These are phyloP conservation scores for Clitopilus passeckerianus DNA, from an alignment of 768 basidiomycete genomes.

Conservation along the genomic window DNA sequence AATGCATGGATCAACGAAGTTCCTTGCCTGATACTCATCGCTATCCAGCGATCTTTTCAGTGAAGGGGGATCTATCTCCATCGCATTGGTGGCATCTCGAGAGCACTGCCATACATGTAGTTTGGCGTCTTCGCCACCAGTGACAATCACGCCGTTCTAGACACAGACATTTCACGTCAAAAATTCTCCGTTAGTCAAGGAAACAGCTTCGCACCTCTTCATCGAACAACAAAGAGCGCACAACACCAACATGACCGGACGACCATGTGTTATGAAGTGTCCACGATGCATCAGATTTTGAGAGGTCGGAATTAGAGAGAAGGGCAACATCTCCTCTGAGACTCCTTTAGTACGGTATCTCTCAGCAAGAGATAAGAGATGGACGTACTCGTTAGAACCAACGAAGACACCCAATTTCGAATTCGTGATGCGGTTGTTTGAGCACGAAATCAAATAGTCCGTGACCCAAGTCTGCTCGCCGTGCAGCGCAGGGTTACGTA, in stretches of 20 bases:
- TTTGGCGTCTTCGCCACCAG: constrained; percentile 48
- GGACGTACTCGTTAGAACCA: constrained; percentile 68
- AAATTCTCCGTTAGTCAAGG: background rate
- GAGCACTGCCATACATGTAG: constrained; percentile 35
- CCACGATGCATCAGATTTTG: constrained; percentile 38
- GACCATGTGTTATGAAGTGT: constrained; percentile 47
- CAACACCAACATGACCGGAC: constrained; percentile 49
- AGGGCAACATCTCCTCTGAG: constrained; percentile 56
- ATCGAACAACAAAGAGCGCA: constrained; percentile 54
- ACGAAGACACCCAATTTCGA: constrained; percentile 52
- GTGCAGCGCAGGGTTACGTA: constrained; percentile 61
- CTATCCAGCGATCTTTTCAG: constrained; percentile 12
- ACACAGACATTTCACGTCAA: background rate
- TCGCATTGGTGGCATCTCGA: constrained; percentile 11
- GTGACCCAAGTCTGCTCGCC: constrained; percentile 66
- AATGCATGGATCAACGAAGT: background rate
- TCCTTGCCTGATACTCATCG: background rate
- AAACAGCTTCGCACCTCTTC: constrained; percentile 31
- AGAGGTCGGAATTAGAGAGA: constrained; percentile 38
- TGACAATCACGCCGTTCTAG: constrained; percentile 36
- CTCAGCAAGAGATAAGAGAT: background rate
- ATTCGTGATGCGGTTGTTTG: constrained; percentile 22
- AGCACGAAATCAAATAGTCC: constrained; percentile 65
- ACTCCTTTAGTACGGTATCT: background rate
- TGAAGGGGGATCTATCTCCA: constrained; percentile 20